phyloP scores from a whole-genome alignment of 768 basidiomycete species.

The Termitomyces bulborhizus region DNA sequence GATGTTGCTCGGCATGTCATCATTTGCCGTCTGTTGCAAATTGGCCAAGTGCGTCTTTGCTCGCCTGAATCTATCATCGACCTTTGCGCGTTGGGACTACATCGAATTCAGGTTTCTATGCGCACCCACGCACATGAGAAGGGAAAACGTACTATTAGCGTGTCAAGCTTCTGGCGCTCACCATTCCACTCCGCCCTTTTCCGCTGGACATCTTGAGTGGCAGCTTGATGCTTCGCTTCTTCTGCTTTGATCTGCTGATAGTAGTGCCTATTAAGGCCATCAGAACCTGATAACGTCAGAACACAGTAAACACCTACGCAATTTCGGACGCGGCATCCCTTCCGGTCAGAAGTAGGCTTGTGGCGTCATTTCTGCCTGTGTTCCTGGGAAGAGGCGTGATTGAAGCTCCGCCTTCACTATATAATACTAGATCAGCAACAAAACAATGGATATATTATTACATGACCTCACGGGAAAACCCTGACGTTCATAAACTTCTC shows the following conservation, averaged over 20 bases:
- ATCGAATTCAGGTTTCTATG: background rate
- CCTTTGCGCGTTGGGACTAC: slow-evolving; percentile 22
- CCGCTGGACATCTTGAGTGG: slow-evolving; percentile 21
- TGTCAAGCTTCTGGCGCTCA: slow-evolving; percentile 22
- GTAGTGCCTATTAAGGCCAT: slow-evolving; percentile 34
- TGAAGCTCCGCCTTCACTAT: slow-evolving; percentile 64
- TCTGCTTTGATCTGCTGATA: slow-evolving; percentile 29
- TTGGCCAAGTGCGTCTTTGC: slow-evolving; percentile 24
- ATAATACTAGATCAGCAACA: background rate
- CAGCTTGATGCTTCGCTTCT: slow-evolving; percentile 29
- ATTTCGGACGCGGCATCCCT: slow-evolving; percentile 43
- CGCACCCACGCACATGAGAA: background rate
- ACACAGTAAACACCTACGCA: slow-evolving; percentile 26
- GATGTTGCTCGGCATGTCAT: slow-evolving; percentile 63
- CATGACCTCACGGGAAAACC: slow-evolving; percentile 51
- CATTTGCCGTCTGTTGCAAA: slow-evolving; percentile 57
- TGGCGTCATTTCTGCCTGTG: slow-evolving; percentile 24
- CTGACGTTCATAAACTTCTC: slow-evolving; percentile 54
- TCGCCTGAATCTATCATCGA: slow-evolving; percentile 9
- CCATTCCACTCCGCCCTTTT: slow-evolving; percentile 22
- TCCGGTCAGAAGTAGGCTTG: slow-evolving; percentile 46
- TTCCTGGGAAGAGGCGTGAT: slow-evolving; percentile 32
- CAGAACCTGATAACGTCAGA: background rate
- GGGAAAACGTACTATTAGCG: slow-evolving; percentile 22
- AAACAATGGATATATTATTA: background rate